These are phyloP conservation scores for Zopfia rhizophila DNA, from an alignment of 2,329 filamentous ascomycete species.

Conservation along the genomic window DNA sequence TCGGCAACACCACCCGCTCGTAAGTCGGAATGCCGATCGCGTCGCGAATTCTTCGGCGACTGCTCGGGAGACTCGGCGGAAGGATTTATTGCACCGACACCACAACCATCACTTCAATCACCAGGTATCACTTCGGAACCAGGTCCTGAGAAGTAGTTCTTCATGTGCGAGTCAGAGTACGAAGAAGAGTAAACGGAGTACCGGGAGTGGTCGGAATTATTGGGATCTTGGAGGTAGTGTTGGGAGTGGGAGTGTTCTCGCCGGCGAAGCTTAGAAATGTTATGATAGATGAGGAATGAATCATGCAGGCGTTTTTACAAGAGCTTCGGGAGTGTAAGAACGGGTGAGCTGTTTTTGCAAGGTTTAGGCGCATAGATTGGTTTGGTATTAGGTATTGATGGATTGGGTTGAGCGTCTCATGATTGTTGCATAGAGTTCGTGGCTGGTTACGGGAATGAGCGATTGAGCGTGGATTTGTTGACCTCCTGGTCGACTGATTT, in stretches of 20 bases:
- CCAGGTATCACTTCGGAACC: conserved; percentile 26
- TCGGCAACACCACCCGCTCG: conserved; percentile 87
- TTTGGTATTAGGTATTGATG: too few species aligned
- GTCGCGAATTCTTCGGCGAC: conserved; percentile 26
- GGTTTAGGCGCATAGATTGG: too few species aligned
- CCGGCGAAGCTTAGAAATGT: conserved; percentile 36
- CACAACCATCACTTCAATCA: conserved; percentile 30
- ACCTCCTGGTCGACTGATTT: too few species aligned
- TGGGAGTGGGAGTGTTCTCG: conserved; percentile 69
- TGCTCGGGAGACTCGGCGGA: conserved; percentile 32
- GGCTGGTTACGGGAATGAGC: too few species aligned
- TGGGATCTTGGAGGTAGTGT: conserved; percentile 90
- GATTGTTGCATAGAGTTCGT: too few species aligned
- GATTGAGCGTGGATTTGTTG: too few species aligned
- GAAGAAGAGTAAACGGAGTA: conserved; percentile 74
- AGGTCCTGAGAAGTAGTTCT: conserved; percentile 55
- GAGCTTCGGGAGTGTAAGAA: too few species aligned
- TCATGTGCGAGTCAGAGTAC: conserved; percentile 92
- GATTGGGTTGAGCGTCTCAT: too few species aligned
- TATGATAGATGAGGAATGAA: too few species aligned
- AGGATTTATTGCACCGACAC: conserved; percentile 33
- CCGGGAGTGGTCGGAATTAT: conserved; percentile 82
- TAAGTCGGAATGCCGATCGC: conserved; percentile 62
- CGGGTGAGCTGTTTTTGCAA: too few species aligned
- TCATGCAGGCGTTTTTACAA: too few species aligned